Evolutionary conservation across 257 asterid species (phyloP), one percentile per base, ranked within the genome.

Genomic region (Craterostigma plantagineum): DNA sequence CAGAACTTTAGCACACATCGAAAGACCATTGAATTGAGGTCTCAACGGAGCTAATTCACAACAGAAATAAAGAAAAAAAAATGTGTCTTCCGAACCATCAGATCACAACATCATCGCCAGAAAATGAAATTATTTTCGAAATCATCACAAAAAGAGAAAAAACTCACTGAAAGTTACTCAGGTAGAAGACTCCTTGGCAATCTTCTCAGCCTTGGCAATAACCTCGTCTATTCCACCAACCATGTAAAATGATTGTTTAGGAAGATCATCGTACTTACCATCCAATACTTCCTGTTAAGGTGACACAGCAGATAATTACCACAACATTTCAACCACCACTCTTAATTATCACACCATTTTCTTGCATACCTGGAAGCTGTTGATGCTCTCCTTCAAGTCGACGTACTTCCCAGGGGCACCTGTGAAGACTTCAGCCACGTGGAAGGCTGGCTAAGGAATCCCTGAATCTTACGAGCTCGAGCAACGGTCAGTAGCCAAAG

Each of bases 401-500:
- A 86, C 96, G 38, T 86, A 86, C 63, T 86, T 86, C 2, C 94
- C 96, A 16, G 94, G 81, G 43, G 94, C 94, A 59, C 96, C 96
- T 0, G 96, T 86, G 74, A 86, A 86, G 48, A 86, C 96, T 71
- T 86, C 96, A 4, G 96, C 96, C 17, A 86, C 96, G 46, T 86
- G 96, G 92, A 86, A 45, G 96, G 96, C 70, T 86, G 96, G 68
- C 96, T 86, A 71, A 86, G 64, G 65, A 77, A 86, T 44, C 81
- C 55, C 43, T 65, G 77, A 54, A 86, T 86, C 33, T 86, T 86
- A 53, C 96, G 92, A 17, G 96, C 96, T 64, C 94, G 96, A 3
- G 94, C 91, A 42, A 86, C 96, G 14, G 96, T 86, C 75, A 86
- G 96, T 85, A 52, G 96, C 96, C 73, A 85, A 62, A 34, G 96